Percentiles rank a stretch among this genome's conserved stretches.
phyloP scores from a whole-genome alignment of 164 flowering plant species.

The Liriodendron chinense region DNA sequence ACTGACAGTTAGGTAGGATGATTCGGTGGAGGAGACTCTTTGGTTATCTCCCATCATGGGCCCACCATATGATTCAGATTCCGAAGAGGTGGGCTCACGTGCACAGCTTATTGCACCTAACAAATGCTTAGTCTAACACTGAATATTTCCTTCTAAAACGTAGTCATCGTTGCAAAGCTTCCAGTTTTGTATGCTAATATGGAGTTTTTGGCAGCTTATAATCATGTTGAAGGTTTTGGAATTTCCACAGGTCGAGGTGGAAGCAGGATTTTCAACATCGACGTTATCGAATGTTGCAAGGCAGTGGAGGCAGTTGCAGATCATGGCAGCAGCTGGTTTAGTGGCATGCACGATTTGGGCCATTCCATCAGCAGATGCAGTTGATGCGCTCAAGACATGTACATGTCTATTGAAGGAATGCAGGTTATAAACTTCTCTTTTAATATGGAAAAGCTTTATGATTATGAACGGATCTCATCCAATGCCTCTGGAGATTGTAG shows the following conservation, averaged over 20 bases:
- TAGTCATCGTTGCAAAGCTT: no score
- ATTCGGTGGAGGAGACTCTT: background rate
- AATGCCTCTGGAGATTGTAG: background rate
- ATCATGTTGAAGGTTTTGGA: background rate
- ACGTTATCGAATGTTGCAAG: conserved; percentile 17
- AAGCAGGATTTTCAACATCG: conserved; percentile 8
- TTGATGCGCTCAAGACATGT: conserved; percentile 87
- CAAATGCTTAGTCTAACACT: background rate
- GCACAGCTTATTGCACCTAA: background rate
- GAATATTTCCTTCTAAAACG: background rate
- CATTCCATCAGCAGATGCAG: conserved; percentile 63
- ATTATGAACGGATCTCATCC: background rate
- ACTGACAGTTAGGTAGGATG: background rate
- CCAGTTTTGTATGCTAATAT: background rate
- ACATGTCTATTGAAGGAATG: conserved; percentile 73
- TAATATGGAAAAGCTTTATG: no score
- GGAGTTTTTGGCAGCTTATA: no score
- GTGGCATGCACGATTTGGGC: conserved; percentile 43
- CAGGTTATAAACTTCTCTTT: conserved; percentile 40
- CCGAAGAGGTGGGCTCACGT: background rate
- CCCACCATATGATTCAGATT: background rate
- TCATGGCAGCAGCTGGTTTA: conserved; percentile 35
- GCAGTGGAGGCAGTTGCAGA: conserved; percentile 37
- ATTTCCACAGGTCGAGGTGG: conserved; percentile 23
- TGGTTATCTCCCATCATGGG: background rate